phyloP scores from a whole-genome alignment of 768 basidiomycete species.

The Russula sp. region DNA sequence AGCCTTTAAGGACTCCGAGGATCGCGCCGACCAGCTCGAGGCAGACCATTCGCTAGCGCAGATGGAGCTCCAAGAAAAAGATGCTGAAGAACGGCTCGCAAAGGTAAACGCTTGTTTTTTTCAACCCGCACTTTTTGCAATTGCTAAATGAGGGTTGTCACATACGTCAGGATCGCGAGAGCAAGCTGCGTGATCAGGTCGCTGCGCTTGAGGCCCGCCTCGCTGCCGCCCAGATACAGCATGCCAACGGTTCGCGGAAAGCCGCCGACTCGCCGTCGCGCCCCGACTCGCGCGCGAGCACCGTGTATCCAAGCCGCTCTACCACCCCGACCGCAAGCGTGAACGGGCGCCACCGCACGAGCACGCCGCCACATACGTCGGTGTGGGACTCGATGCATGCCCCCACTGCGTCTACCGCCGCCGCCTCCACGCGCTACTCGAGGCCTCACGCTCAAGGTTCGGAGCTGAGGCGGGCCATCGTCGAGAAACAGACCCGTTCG shows the following conservation, averaged over 20 bases:
- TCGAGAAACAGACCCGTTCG: constrained; percentile 25
- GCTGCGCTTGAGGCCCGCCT: constrained; percentile 51
- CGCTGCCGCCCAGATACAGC: constrained; percentile 46
- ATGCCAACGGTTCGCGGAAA: constrained; percentile 50
- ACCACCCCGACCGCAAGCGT: constrained; percentile 43
- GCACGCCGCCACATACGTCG: constrained; percentile 48
- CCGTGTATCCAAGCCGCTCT: constrained; percentile 48
- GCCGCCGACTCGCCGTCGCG: constrained; percentile 33
- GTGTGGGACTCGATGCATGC: constrained; percentile 74
- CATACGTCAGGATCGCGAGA: constrained; percentile 57
- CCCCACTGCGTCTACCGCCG: constrained; percentile 20
- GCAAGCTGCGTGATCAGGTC: constrained; percentile 61
- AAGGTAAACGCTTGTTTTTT: constrained; percentile 44
- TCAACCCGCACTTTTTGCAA: not conserved
- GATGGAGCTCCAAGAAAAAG: constrained; percentile 70
- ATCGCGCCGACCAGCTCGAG: constrained; percentile 57
- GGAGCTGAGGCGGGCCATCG: not conserved
- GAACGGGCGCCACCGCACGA: constrained; percentile 35
- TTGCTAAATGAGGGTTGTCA: constrained; percentile 2
- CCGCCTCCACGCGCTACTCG: constrained; percentile 10
- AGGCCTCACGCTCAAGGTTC: constrained; percentile 3
- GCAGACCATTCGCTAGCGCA: constrained; percentile 62
- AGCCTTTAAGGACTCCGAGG: constrained; percentile 62
- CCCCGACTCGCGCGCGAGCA: constrained; percentile 73
- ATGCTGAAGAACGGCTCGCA: constrained; percentile 59